Conservation (phyloP, 495 filamentous ascomycete species). For the Penicillium canescens region DNA sequence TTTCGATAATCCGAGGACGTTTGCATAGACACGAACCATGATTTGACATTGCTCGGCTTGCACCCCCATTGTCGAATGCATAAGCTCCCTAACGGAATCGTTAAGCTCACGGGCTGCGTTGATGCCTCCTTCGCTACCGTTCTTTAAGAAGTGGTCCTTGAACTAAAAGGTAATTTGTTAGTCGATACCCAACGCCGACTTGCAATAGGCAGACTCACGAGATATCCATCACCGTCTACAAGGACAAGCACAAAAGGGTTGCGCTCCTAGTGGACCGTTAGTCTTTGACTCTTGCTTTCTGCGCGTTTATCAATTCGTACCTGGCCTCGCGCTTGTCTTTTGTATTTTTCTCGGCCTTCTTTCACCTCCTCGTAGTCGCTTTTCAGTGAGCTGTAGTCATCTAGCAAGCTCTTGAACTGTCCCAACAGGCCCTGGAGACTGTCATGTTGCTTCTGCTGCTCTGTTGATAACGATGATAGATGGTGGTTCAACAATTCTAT, state of each 20-base stretch:
- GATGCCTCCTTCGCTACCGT: constrained; percentile 56
- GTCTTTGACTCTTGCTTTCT: background rate
- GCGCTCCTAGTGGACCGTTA: constrained; percentile 36
- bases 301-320: constrained; percentile 21
- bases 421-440: constrained; percentile 37
- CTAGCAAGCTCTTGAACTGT: constrained; percentile 43
- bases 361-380: constrained; percentile 60
- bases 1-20: constrained; percentile 55
- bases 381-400: constrained; percentile 52
- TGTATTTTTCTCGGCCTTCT: constrained; percentile 53
- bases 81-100: constrained; percentile 48
- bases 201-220: constrained; percentile 21
- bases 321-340: constrained; percentile 51
- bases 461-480: constrained; percentile 25
- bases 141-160: constrained; percentile 52
- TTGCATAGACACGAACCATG: constrained; percentile 63
- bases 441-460: constrained; percentile 37
- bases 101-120: constrained; percentile 55
- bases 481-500: constrained; percentile 33
- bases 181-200: background rate
- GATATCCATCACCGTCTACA: constrained; percentile 63
- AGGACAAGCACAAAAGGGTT: constrained; percentile 62
- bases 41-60: constrained; percentile 55
- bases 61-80: constrained; percentile 43
- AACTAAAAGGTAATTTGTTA: constrained; percentile 35